phyloP scores from a whole-genome alignment of 2,329 filamentous ascomycete species.

The Ophiostoma quercus region DNA sequence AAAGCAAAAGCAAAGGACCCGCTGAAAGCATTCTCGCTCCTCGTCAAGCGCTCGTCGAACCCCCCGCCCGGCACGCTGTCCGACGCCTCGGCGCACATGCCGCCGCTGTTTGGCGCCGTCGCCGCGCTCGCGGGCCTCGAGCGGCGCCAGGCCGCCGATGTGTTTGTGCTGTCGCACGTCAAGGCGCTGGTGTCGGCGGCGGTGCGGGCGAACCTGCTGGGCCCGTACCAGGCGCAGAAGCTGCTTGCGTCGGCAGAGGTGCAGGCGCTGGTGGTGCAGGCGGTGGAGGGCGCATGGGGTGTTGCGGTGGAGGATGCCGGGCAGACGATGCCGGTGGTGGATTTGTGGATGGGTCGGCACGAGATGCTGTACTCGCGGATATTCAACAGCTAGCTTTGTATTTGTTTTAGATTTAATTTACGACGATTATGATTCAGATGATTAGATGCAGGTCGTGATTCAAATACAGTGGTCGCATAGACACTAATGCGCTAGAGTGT shows the following conservation, averaged over 20 bases:
- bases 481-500: no score
- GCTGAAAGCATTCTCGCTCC: conserved; percentile 36
- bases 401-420: background rate
- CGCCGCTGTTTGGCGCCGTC: conserved; percentile 65
- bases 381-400: conserved; percentile 64
- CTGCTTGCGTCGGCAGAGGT: conserved; percentile 59
- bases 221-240: conserved; percentile 73
- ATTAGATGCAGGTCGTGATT: background rate
- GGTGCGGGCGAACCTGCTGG: conserved; percentile 70
- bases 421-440: background rate
- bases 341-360: conserved; percentile 77
- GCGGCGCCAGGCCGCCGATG: conserved; percentile 60
- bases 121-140: conserved; percentile 56
- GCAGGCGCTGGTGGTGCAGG: conserved; percentile 51
- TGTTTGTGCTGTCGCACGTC: conserved; percentile 71
- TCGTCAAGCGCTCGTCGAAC: conserved; percentile 32
- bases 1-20: conserved; percentile 22
- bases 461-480: no score
- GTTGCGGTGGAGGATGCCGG: conserved; percentile 60
- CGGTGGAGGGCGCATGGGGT: conserved; percentile 57
- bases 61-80: conserved; percentile 32
- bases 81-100: conserved; percentile 57
- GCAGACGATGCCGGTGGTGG: conserved; percentile 70
- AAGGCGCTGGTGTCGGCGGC: conserved; percentile 72
- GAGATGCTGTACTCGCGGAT: conserved; percentile 80